Evolutionary conservation across 2,329 filamentous ascomycete genomes (phyloP).

Genomic region (Dendrostoma leiphaemia): DNA sequence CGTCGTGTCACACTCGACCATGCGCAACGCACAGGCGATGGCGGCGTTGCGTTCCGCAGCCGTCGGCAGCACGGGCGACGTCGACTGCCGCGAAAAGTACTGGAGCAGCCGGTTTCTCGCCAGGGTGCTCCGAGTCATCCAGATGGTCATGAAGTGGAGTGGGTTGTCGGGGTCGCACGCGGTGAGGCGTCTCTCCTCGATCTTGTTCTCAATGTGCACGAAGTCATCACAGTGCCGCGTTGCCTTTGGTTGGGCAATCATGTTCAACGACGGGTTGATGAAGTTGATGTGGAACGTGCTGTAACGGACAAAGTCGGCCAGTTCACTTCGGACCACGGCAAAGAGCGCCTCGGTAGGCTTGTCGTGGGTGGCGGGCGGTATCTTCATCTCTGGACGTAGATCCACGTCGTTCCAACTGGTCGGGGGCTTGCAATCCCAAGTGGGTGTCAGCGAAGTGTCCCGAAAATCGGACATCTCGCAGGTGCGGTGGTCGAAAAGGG

Average conservation of each 20-base stretch:
- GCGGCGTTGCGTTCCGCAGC: conserved; percentile 29
- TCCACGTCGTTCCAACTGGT: conserved; percentile 46
- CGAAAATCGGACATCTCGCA: conserved; percentile 46
- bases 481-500: conserved; percentile 55
- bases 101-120: conserved; percentile 50
- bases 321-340: conserved; percentile 35
- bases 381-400: conserved; percentile 39
- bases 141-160: conserved; percentile 39
- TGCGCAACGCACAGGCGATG: conserved; percentile 28
- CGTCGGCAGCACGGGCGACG: conserved; percentile 22
- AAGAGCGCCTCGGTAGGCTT: conserved; percentile 43
- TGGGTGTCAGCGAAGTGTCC: conserved; percentile 28
- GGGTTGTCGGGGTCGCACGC: conserved; percentile 37
- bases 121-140: conserved; percentile 38
- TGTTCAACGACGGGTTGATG: conserved; percentile 30
- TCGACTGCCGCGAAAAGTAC: conserved; percentile 34
- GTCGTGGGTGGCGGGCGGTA: conserved; percentile 25
- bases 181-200: conserved; percentile 47
- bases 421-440: conserved; percentile 42
- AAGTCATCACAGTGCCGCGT: conserved; percentile 21
- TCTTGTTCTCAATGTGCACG: conserved; percentile 32
- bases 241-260: conserved; percentile 21
- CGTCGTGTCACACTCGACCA: conserved; percentile 37
- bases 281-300: conserved; percentile 33
- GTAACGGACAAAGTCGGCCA: conserved; percentile 38